A percentile compares a stretch with the other conserved stretches of the same genome.
These are phyloP conservation scores for Albizia julibrissin DNA, from an alignment of 306 rosid genomes.

Conservation along the genomic window DNA sequence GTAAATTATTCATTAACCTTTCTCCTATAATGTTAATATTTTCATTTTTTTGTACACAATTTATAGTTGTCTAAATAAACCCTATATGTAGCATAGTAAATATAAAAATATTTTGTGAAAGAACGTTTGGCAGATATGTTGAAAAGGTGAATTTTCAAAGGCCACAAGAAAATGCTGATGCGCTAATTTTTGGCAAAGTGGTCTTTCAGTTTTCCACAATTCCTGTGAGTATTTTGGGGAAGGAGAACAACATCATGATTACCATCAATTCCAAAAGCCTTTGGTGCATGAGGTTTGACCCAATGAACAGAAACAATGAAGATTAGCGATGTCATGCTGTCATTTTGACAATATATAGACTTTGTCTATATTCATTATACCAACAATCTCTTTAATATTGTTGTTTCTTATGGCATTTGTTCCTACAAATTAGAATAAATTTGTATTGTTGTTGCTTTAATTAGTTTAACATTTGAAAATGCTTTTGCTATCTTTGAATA, in stretches of 20 bases:
- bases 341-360: background rate
- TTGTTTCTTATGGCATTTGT: background rate
- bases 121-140: background rate
- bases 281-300: conserved; percentile 1
- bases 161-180: background rate
- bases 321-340: background rate
- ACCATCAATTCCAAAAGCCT: background rate
- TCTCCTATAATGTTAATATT: background rate
- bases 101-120: background rate
- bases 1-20: background rate
- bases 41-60: background rate
- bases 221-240: background rate
- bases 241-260: background rate
- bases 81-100: background rate
- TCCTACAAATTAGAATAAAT: background rate
- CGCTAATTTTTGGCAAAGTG: background rate
- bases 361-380: background rate
- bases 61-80: background rate
- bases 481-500: background rate
- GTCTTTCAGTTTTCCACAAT: background rate
- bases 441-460: background rate
- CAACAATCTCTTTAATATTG: background rate
- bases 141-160: background rate
- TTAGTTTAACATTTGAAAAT: background rate
- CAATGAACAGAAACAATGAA: background rate